Conservation (phyloP, 176 grass and related monocot genomes). For the Rhynchospora breviuscula region DNA sequence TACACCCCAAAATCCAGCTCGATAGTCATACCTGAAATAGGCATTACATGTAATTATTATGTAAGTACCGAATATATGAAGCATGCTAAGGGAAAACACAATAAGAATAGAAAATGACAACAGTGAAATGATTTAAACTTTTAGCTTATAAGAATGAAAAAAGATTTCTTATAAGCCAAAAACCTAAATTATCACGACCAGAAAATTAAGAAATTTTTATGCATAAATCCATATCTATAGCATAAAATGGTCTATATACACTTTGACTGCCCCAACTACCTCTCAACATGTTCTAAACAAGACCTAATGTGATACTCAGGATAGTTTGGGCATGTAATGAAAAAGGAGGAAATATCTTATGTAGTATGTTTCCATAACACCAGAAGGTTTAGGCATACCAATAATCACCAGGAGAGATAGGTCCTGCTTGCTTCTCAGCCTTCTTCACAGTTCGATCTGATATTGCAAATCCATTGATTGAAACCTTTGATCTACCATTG, state of each 20-base stretch:
- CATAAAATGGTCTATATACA: neutral
- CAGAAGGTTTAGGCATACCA: slow-evolving; percentile 39
- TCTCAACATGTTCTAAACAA: neutral
- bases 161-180: neutral
- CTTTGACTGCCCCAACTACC: neutral
- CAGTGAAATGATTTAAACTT: neutral
- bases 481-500: slow-evolving; percentile 54
- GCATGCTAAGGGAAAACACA: neutral
- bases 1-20: slow-evolving; percentile 91
- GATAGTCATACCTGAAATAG: slow-evolving; percentile 68
- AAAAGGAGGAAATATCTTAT: neutral
- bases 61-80: neutral
- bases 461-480: slow-evolving; percentile 72
- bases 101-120: neutral
- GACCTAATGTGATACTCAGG: neutral
- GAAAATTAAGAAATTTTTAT: neutral
- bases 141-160: neutral
- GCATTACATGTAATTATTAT: slow-evolving; percentile 20
- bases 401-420: slow-evolving; percentile 73
- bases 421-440: slow-evolving; percentile 78
- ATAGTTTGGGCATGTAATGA: neutral
- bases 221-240: neutral
- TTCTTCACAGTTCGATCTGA: slow-evolving; percentile 57
- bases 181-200: neutral
- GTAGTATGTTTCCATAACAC: neutral